Evolutionary conservation across 345 rosid genomes (phyloP).

Genomic region (Rhizophora mangle): DNA sequence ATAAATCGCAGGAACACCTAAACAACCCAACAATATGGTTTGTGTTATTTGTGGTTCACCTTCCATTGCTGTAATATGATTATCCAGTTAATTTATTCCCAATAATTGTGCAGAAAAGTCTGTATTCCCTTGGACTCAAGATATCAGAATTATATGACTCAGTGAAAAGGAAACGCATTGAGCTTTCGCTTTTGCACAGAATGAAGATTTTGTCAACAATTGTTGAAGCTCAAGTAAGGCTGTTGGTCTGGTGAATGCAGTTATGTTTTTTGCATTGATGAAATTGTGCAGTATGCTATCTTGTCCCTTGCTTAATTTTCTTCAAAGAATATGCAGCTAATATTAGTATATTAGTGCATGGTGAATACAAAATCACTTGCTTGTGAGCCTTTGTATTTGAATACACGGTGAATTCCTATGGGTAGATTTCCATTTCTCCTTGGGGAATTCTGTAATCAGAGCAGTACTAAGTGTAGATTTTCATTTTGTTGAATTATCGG

Average conservation of each 20-base stretch:
- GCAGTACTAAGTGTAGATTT: too few relatives aligned
- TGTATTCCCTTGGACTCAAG: constrained; percentile 54
- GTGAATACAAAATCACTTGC: too few relatives aligned
- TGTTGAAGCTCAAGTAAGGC: constrained; percentile 68
- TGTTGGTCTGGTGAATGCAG: not conserved
- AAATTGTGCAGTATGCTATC: not conserved
- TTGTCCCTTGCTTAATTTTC: not conserved
- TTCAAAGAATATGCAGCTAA: too few relatives aligned
- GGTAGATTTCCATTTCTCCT: too few relatives aligned
- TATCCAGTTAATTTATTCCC: not conserved
- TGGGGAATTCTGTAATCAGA: too few relatives aligned
- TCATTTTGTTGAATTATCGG: too few relatives aligned
- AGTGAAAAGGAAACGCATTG: constrained; percentile 57
- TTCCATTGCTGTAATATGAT: not conserved
- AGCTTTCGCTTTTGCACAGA: constrained; percentile 45
- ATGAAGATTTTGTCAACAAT: constrained; percentile 43
- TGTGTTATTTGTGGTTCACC: not conserved
- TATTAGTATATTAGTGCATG: too few relatives aligned
- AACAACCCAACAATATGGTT: too few relatives aligned
- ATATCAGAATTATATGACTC: constrained; percentile 56
- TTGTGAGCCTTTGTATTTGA: too few relatives aligned
- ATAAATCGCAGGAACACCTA: not conserved
- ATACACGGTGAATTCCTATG: too few relatives aligned
- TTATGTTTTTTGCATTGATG: not conserved
- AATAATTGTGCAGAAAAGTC: constrained; percentile 46